Conservation (phyloP, 2,329 filamentous ascomycete genomes). For the Pseudogymnoascus sp. region DNA sequence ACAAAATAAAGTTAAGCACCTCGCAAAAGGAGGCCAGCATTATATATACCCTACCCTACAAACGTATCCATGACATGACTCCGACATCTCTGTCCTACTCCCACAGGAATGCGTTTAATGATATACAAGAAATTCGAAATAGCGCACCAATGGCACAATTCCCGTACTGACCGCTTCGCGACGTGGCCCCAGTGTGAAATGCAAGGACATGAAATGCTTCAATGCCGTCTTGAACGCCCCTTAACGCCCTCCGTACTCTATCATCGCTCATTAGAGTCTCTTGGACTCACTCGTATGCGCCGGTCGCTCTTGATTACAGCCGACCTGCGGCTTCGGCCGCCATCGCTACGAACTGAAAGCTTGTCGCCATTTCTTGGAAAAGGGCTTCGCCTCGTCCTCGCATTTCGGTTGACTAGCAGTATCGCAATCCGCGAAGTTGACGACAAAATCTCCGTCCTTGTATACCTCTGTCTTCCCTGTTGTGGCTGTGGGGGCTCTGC, state of each 20-base stretch:
- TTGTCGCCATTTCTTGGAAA: slow-evolving; percentile 26
- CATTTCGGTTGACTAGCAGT: slow-evolving; percentile 50
- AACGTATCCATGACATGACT: neutral
- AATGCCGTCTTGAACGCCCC: neutral
- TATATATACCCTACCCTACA: slow-evolving; percentile 4
- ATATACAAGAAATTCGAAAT: slow-evolving; percentile 7
- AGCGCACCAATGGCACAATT: neutral
- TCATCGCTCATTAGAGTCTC: slow-evolving; percentile 7
- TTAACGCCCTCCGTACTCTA: neutral
- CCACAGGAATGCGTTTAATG: neutral
- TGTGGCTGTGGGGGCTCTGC: slow-evolving; percentile 32
- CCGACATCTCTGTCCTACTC: neutral
- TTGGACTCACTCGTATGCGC: neutral
- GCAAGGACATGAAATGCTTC: slow-evolving; percentile 1
- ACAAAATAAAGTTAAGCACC: neutral
- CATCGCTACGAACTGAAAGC: slow-evolving; percentile 2
- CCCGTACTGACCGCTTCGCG: neutral
- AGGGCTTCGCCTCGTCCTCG: slow-evolving; percentile 52
- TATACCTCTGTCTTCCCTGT: slow-evolving; percentile 52
- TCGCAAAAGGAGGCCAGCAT: neutral
- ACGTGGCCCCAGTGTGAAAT: slow-evolving; percentile 3
- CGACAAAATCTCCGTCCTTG: slow-evolving; percentile 74
- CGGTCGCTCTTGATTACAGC: neutral
- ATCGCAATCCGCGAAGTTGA: slow-evolving; percentile 69
- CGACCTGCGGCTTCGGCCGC: neutral